Base-by-base conservation (phyloP, 768 basidiomycete species). In the Lyophyllum atratum region DNA sequence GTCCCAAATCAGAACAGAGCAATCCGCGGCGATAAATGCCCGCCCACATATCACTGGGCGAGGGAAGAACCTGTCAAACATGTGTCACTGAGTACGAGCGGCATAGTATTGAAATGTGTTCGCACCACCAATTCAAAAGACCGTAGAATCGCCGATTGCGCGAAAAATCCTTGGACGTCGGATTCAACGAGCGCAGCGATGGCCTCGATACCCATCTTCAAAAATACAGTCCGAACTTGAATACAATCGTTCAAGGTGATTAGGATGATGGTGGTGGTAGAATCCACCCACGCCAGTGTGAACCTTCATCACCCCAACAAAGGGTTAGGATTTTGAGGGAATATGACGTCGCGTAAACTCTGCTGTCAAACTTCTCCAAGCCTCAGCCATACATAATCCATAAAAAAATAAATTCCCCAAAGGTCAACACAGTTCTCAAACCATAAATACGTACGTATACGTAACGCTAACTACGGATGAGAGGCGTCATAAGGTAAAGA, bases 321-420 rank as follows among this genome's bases (percentile, higher is more conserved):
- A n/a, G n/a, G n/a, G n/a, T n/a, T n/a, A n/a, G n/a, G n/a, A n/a
- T n/a, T n/a, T n/a, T n/a, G n/a, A n/a, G n/a, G n/a, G n/a, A n/a
- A n/a, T n/a, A n/a, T n/a, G n/a, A n/a, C n/a, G n/a, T n/a, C n/a
- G n/a, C n/a, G n/a, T n/a, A n/a, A n/a, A n/a, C n/a, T n/a, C n/a
- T n/a, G n/a, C n/a, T n/a, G n/a, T n/a, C n/a, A n/a, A n/a, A n/a
- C n/a, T n/a, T n/a, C n/a, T n/a, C n/a, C n/a, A n/a, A n/a, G n/a
- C n/a, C n/a, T n/a, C n/a, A n/a, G n/a, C n/a, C 15, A 15, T 54
- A 29, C 58, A 54, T 26, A 21, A 39, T 54, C 52, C 46, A 55
- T 51, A 47, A 42, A 49, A 48, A 49, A 47, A 43, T 55, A 59
- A 24, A 56, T 52, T 55, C 26, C 49, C 48, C 25, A 25, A 26